phyloP scores from a whole-genome alignment of 306 rosid species.

The Geum urbanum region DNA sequence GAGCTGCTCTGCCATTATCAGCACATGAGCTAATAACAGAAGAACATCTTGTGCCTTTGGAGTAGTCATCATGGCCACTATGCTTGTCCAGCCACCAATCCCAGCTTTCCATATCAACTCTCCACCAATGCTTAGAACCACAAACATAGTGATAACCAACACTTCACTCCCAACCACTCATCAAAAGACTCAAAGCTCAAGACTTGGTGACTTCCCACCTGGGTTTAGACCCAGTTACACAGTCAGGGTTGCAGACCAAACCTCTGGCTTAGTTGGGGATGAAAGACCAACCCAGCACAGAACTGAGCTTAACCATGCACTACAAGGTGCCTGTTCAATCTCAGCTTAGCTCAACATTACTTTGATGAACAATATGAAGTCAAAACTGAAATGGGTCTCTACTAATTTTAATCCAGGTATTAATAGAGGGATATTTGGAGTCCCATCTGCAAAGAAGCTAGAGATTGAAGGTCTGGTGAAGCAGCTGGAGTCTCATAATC shows the following conservation, averaged over 20 bases:
- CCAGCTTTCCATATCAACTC: slow-evolving; percentile 26
- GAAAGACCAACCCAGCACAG: slow-evolving; percentile 47
- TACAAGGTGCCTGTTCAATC: slow-evolving; percentile 45
- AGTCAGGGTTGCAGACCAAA: slow-evolving; percentile 41
- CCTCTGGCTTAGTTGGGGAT: slow-evolving; percentile 43
- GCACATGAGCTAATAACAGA: background rate
- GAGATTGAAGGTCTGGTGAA: slow-evolving; percentile 64
- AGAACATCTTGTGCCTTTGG: background rate
- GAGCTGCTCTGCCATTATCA: background rate
- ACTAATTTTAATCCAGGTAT: slow-evolving; percentile 42
- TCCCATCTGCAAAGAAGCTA: slow-evolving; percentile 59
- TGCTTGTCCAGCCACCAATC: slow-evolving; percentile 41
- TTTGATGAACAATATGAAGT: slow-evolving; percentile 8
- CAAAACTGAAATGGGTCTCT: slow-evolving; percentile 27
- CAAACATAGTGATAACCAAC: slow-evolving; percentile 30
- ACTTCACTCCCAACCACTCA: slow-evolving; percentile 21
- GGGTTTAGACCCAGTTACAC: slow-evolving; percentile 38
- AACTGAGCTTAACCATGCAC: slow-evolving; percentile 44
- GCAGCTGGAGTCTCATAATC: slow-evolving; percentile 64
- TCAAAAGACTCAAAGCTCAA: slow-evolving; percentile 29
- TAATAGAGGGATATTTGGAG: slow-evolving; percentile 77
- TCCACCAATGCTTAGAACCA: slow-evolving; percentile 30
- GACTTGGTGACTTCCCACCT: slow-evolving; percentile 39
- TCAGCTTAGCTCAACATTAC: background rate
- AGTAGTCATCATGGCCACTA: slow-evolving; percentile 41